Evolutionary conservation across 1,139 yeast species (phyloP).

Genomic region (Zygoascus hellenicus): DNA sequence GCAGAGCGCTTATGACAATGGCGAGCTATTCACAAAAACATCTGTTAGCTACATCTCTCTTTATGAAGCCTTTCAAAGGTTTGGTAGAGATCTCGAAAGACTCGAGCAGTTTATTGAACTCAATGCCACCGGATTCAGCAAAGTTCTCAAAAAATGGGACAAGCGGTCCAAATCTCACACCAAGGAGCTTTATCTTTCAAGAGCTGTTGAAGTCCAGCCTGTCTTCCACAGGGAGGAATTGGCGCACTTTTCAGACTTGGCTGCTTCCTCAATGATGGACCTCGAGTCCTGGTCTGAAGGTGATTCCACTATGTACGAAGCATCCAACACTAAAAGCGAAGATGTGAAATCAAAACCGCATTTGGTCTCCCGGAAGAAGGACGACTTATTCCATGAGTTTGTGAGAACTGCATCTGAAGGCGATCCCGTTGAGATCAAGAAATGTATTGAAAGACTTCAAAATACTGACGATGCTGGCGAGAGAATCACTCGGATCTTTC

Average conservation of each 20-base stretch:
- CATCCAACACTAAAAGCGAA: background rate
- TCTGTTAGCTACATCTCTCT: conserved; percentile 59
- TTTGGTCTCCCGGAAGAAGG: conserved; percentile 31
- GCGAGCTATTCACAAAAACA: conserved; percentile 38
- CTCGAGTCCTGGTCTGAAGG: conserved; percentile 84
- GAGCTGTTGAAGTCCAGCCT: conserved; percentile 95
- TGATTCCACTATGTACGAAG: conserved; percentile 40
- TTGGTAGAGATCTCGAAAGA: conserved; percentile 79
- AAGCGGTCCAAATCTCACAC: conserved; percentile 92
- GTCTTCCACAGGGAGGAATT: conserved; percentile 88
- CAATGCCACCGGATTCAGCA: conserved; percentile 92
- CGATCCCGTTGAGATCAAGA: conserved; percentile 21
- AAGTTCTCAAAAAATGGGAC: conserved; percentile 96
- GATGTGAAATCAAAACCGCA: conserved; percentile 12
- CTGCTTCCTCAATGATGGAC: conserved; percentile 70
- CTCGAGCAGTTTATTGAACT: conserved; percentile 89
- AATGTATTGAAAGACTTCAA: conserved; percentile 49
- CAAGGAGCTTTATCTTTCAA: conserved; percentile 79
- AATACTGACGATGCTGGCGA: conserved; percentile 39
- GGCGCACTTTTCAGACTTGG: conserved; percentile 76
- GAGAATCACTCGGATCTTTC: conserved; percentile 58
- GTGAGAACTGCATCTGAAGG: conserved; percentile 46
- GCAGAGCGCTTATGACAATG: conserved; percentile 47
- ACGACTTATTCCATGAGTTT: conserved; percentile 63
- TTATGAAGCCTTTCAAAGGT: conserved; percentile 84